Evolutionary conservation across 108 stramenopile genomes (phyloP).

Genomic region (Chaetoceros tenuissimus): DNA sequence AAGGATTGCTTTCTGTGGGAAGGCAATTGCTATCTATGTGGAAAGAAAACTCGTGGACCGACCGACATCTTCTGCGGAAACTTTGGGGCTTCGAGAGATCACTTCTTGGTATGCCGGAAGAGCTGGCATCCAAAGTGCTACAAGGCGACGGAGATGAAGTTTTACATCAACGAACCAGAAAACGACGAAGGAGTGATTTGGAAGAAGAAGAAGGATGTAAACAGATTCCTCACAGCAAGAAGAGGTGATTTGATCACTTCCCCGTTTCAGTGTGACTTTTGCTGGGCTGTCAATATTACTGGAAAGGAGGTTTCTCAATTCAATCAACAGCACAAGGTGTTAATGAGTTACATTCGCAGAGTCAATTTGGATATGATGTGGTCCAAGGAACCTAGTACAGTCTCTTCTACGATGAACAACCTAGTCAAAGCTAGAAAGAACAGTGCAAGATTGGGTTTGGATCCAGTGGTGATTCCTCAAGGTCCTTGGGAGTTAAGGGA

Average conservation of each 20-base stretch:
- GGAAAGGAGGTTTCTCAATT: background rate
- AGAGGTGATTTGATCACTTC: background rate
- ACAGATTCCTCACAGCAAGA: constrained; percentile 1
- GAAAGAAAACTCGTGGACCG: background rate
- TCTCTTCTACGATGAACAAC: background rate
- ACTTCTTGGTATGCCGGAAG: constrained; percentile 4
- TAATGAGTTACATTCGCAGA: background rate
- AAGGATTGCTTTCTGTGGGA: constrained; percentile 1
- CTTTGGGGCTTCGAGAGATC: background rate
- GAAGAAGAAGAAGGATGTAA: background rate
- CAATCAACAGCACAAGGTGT: background rate
- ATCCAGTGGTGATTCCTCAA: background rate
- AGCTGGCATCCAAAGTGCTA: constrained; percentile 9
- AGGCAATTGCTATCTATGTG: constrained; percentile 8
- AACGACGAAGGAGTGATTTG: background rate
- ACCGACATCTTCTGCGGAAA: background rate
- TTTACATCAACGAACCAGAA: background rate
- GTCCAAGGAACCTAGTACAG: background rate
- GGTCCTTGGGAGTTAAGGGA: background rate
- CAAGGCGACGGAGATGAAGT: background rate
- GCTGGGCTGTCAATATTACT: background rate
- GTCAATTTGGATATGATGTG: constrained; percentile 2
- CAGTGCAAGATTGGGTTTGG: background rate
- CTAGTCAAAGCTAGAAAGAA: no score
- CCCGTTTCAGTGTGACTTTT: constrained; percentile 7